Base-by-base conservation (phyloP, 495 filamentous ascomycete genomes). In the Trichoderma reesei region DNA sequence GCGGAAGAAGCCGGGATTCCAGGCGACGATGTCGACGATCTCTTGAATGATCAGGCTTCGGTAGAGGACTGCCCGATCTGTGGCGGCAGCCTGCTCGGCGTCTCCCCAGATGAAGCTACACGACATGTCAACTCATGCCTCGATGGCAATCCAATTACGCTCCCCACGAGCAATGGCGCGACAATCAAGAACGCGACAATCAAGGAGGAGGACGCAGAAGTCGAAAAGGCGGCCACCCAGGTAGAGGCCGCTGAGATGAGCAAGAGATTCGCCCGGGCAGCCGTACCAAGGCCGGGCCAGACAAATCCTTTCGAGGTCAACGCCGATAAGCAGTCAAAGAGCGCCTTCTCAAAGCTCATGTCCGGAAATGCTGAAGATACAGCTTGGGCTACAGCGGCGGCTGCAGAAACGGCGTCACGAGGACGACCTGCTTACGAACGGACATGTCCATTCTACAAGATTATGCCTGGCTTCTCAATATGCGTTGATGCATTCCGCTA, bases 381-480 rank as follows among this genome's bases (percentile, higher is more conserved):
- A 0, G 94, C 94, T 2, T 98, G 95, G 95, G 85, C 90, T 2
- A 82, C 81, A 4, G 93, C 94, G 16, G 90, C 93, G 4, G 89
- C 91, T 26, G 80, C 88, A 0, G 90, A 96, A 71, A 75, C 82
- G 5, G 81, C 86, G 2, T 86, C 90, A 7, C 82, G 90, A 31
- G 94, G 94, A n/a, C 96, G 92, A 73, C 90, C 90, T 48, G 87
- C 93, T 1, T 92, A 91, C 72, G 81, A 91, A 69, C 82, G 95
- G 61, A 96, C 89, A 1, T 99, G 94, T 72, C 94, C 94, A 0
- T 99, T 98, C 71, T 99, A 98, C 77, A 99, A 99, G 73, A 96
- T 98, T 65, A 83, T 99, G 74, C 90, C 91, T 3, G 90, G 90
- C 1, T 88, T 97, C 65, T 89, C 82, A 62, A 95, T 98, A 66